Conservation (phyloP, 164 flowering plant genomes). For the Cinnamomum micranthum region DNA sequence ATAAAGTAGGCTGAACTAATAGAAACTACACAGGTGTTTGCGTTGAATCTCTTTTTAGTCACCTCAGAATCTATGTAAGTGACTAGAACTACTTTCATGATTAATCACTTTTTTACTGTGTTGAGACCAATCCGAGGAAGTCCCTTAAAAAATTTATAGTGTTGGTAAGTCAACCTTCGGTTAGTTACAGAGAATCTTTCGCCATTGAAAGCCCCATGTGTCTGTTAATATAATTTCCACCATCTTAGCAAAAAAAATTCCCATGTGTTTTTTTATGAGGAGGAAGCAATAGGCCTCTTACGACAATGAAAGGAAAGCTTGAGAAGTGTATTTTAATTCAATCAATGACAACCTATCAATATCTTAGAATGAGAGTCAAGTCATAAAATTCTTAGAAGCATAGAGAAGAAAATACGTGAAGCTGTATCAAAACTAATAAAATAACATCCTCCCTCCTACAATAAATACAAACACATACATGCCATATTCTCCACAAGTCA, state of each 20-base stretch:
- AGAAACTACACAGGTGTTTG: no score
- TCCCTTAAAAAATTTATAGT: no score
- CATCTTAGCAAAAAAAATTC: no score
- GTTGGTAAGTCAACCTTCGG: no score
- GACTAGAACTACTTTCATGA: no score
- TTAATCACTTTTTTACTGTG: no score
- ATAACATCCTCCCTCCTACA: conserved; percentile 6
- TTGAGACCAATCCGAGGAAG: no score
- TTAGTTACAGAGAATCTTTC: neutral
- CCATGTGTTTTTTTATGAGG: neutral
- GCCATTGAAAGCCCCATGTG: neutral
- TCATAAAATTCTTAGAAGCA: conserved; percentile 31
- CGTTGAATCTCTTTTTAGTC: no score
- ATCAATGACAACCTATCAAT: conserved; percentile 21
- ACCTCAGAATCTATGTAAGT: no score
- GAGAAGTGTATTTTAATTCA: conserved; percentile 28
- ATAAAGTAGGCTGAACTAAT: no score
- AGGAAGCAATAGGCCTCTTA: neutral
- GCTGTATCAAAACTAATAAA: conserved; percentile 4
- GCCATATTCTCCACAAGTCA: neutral
- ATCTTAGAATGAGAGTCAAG: conserved; percentile 11
- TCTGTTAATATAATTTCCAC: no score
- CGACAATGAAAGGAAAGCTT: neutral
- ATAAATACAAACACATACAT: neutral
- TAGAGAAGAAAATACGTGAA: neutral